Evolutionary conservation across 352 stramenopile genomes (phyloP).

Genomic region (Bremia lactucae): DNA sequence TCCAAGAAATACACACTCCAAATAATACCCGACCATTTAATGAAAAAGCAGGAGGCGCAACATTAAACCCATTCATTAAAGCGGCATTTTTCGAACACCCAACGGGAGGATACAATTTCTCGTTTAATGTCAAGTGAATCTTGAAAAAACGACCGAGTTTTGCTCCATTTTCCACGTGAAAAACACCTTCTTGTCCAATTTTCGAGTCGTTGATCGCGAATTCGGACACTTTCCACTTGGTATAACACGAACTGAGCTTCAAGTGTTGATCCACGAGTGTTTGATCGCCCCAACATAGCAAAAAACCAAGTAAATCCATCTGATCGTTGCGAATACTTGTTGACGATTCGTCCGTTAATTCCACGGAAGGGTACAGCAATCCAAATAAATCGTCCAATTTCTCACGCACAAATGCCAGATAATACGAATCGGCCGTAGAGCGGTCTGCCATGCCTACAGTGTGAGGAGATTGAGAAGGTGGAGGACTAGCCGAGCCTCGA

Average conservation of each 20-base stretch:
- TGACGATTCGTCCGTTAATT: conserved; percentile 37
- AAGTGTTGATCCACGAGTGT: conserved; percentile 41
- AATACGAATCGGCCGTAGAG: conserved; percentile 70
- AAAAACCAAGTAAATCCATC: conserved; percentile 61
- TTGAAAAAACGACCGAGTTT: conserved; percentile 73
- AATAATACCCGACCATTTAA: conserved; percentile 25
- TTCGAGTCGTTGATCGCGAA: no score
- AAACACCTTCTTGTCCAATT: conserved; percentile 12
- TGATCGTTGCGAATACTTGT: conserved; percentile 51
- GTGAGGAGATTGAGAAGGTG: conserved; percentile 57
- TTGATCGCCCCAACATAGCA: conserved; percentile 45
- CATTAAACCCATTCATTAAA: conserved; percentile 13
- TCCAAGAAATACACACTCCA: no score
- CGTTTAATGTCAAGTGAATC: conserved; percentile 62
- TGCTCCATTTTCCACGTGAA: conserved; percentile 35
- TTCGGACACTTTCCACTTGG: conserved; percentile 54
- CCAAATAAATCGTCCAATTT: conserved; percentile 69
- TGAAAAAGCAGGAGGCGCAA: conserved; percentile 19
- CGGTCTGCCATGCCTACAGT: conserved; percentile 69
- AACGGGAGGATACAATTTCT: conserved; percentile 67
- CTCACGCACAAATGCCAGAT: conserved; percentile 66
- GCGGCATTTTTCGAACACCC: conserved; percentile 40
- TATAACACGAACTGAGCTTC: conserved; percentile 58
- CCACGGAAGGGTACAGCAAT: conserved; percentile 51
- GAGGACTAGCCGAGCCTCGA: conserved; percentile 46